Conservation (phyloP, 23 red algal genomes). For the Porphyridium purpureum region DNA sequence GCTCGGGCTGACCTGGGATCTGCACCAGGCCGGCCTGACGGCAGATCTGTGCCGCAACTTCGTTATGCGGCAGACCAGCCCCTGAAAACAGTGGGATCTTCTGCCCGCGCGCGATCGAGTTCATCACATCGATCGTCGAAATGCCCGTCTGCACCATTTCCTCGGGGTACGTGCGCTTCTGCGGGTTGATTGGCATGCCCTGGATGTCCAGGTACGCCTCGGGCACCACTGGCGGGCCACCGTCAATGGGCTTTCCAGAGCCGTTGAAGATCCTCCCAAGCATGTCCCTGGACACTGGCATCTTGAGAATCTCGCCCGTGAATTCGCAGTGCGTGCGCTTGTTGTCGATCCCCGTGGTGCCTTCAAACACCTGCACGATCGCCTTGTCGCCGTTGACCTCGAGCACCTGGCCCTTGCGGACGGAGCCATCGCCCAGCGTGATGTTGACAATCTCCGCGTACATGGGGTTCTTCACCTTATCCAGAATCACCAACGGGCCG, state of each 20-base stretch:
- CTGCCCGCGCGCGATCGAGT: slow-evolving; percentile 85
- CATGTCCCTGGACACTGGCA: slow-evolving; percentile 88
- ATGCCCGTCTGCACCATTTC: slow-evolving; percentile 99
- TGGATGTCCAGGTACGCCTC: slow-evolving; percentile 83
- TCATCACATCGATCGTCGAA: slow-evolving; percentile 99
- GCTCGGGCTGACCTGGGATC: slow-evolving; percentile 6
- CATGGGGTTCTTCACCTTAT: slow-evolving; percentile 74
- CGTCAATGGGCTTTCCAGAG: slow-evolving; percentile 90
- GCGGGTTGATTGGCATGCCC: slow-evolving; percentile 81
- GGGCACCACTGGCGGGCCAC: slow-evolving; percentile 74
- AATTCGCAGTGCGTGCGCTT: slow-evolving; percentile 70
- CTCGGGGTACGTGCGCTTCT: slow-evolving; percentile 79
- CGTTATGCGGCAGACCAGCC: slow-evolving; percentile 88
- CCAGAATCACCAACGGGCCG: slow-evolving; percentile 80
- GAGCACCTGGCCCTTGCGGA: slow-evolving; percentile 84
- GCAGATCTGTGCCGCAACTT: slow-evolving; percentile 95
- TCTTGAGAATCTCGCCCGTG: slow-evolving; percentile 83
- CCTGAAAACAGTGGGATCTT: slow-evolving; percentile 96
- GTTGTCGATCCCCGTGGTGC: slow-evolving; percentile 95
- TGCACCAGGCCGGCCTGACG: slow-evolving; percentile 77
- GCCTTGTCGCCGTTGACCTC: slow-evolving; percentile 91
- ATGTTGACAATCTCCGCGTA: slow-evolving; percentile 93
- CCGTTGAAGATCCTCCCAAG: slow-evolving; percentile 97
- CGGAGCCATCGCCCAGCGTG: slow-evolving; percentile 78
- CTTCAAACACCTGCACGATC: slow-evolving; percentile 97